These are phyloP conservation scores for Dactylellina drechsleri DNA, from an alignment of 2,329 filamentous ascomycete species.

Conservation along the genomic window DNA sequence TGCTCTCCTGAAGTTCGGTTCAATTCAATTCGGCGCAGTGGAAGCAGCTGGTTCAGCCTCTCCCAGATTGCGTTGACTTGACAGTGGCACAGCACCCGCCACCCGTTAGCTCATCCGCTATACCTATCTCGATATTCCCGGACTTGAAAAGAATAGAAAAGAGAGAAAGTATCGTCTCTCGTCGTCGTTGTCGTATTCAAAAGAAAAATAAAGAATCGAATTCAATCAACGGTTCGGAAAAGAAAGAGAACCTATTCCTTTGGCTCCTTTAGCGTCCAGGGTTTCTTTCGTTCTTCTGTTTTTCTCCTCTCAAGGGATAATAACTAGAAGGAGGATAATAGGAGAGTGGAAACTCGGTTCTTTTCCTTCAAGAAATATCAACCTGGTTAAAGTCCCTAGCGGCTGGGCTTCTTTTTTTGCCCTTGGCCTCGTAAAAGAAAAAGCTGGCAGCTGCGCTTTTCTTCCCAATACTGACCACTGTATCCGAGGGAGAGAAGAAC, in stretches of 20 bases:
- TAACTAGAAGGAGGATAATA: constrained; percentile 5
- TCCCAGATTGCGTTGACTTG: constrained; percentile 21
- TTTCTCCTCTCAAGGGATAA: constrained; percentile 43
- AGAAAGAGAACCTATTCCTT: background rate
- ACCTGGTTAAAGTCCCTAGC: constrained; percentile 49
- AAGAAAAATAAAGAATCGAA: constrained; percentile 11
- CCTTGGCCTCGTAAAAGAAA: constrained; percentile 36
- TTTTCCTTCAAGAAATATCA: constrained; percentile 21
- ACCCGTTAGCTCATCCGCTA: background rate
- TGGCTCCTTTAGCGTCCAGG: constrained; percentile 7
- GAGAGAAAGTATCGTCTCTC: constrained; percentile 5
- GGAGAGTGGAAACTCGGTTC: constrained; percentile 28
- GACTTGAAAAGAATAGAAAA: constrained; percentile 1
- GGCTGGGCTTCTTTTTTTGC: background rate
- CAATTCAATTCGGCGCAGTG: background rate
- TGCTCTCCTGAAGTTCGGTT: background rate
- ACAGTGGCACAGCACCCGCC: constrained; percentile 22
- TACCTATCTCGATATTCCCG: background rate
- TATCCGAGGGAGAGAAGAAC: constrained; percentile 33
- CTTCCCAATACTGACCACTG: constrained; percentile 50
- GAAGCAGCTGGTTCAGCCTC: background rate
- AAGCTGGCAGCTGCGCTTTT: constrained; percentile 7
- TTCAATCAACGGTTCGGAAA: constrained; percentile 2
- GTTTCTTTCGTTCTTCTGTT: background rate
- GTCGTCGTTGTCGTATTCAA: background rate